phyloP scores from a whole-genome alignment of 768 basidiomycete species.

The Polyporus arcularius region DNA sequence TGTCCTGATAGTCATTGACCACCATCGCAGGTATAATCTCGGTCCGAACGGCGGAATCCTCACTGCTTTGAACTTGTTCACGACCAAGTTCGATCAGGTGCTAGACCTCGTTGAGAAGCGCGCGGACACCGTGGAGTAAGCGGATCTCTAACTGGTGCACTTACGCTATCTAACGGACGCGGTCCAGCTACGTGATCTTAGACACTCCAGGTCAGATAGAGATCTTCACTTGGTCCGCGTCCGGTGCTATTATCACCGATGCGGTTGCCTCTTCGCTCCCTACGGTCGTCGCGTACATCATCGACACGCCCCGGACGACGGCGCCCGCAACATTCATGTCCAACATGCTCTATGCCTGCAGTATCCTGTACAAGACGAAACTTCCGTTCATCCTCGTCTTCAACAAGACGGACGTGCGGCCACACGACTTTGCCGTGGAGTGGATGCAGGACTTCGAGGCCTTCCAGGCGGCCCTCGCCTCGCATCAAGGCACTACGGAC shows the following conservation, averaged over 20 bases:
- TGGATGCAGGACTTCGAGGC: constrained; percentile 99
- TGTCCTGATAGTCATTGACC: neutral
- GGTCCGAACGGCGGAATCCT: constrained; percentile 98
- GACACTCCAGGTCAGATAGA: constrained; percentile 99
- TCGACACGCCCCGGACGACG: constrained; percentile 94
- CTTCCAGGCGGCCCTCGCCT: constrained; percentile 85
- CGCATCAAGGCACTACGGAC: constrained; percentile 66
- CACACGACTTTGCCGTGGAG: constrained; percentile 88
- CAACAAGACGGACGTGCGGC: constrained; percentile 95
- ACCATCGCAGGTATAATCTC: constrained; percentile 78
- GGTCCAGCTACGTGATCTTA: constrained; percentile 81
- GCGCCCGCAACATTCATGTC: constrained; percentile 99
- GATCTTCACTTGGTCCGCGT: constrained; percentile 99
- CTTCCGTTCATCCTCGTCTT: constrained; percentile 97
- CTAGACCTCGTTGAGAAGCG: constrained; percentile 89
- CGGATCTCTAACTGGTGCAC: neutral
- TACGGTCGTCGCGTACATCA: constrained; percentile 93
- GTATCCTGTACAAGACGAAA: constrained; percentile 97
- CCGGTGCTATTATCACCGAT: constrained; percentile 97
- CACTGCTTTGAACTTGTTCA: constrained; percentile 96
- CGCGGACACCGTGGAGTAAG: constrained; percentile 85
- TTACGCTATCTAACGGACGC: neutral
- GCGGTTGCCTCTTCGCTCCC: constrained; percentile 92
- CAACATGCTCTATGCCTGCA: constrained; percentile 99
- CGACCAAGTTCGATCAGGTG: constrained; percentile 99